phyloP scores from a whole-genome alignment of 345 rosid genomes.

The Cardamine chenopodiifolia region DNA sequence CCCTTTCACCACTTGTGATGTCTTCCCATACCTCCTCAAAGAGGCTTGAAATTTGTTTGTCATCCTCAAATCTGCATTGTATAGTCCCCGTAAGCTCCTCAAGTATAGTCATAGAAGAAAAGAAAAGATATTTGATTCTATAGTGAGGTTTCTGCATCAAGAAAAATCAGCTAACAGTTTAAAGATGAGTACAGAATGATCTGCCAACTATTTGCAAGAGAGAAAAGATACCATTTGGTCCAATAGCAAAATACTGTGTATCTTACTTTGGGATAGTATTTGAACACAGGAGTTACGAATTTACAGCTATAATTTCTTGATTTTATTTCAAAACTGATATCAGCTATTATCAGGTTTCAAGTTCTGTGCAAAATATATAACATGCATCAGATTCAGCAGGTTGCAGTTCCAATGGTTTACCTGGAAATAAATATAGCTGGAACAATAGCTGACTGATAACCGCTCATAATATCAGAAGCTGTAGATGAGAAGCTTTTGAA shows the following conservation, averaged over 20 bases:
- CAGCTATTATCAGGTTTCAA: conserved; percentile 11
- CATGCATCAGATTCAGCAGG: conserved; percentile 20
- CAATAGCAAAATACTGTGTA: background rate
- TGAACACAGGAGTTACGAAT: background rate
- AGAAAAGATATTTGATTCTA: background rate
- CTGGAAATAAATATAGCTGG: conserved; percentile 91
- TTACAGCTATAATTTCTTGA: background rate
- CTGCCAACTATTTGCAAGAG: conserved; percentile 10
- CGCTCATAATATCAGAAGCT: conserved; percentile 76
- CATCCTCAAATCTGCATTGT: conserved; percentile 86
- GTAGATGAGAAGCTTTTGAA: conserved; percentile 74
- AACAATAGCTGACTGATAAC: conserved; percentile 65
- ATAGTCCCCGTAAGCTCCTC: conserved; percentile 10
- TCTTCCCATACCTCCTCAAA: conserved; percentile 99
- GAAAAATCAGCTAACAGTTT: background rate
- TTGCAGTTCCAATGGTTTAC: conserved; percentile 44
- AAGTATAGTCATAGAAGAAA: background rate
- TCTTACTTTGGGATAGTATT: conserved; percentile 20
- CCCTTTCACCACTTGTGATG: conserved; percentile 79
- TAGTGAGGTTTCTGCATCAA: background rate
- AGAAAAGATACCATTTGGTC: background rate
- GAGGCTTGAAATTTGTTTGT: conserved; percentile 71
- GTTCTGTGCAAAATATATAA: conserved; percentile 9
- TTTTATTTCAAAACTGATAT: background rate
- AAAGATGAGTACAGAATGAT: background rate